A percentile compares a stretch with the other conserved stretches of the same genome.
Conservation (phyloP, 768 basidiomycete species). For the Flagelloscypha sp. region DNA sequence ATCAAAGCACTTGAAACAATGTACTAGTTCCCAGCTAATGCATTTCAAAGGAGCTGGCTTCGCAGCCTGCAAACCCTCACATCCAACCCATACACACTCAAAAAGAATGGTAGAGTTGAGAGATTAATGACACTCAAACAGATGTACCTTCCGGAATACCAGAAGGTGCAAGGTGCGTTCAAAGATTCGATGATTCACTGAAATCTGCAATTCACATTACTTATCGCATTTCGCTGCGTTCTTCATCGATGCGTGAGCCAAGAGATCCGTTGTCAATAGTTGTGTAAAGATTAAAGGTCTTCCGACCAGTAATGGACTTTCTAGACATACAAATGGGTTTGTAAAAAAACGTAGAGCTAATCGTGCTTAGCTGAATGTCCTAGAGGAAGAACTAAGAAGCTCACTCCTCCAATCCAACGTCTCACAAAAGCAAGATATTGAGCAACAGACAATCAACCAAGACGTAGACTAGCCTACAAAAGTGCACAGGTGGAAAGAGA, state of each 20-base stretch:
- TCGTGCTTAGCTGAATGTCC: too few relatives aligned
- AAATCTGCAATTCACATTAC: slow-evolving; percentile 80
- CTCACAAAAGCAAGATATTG: slow-evolving; percentile 10
- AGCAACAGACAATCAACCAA: slow-evolving; percentile 1
- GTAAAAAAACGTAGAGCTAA: slow-evolving; percentile 20
- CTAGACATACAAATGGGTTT: slow-evolving; percentile 18
- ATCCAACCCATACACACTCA: slow-evolving; percentile 29
- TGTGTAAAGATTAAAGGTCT: too few relatives aligned
- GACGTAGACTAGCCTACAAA: slow-evolving; percentile 20
- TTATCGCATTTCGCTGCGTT: slow-evolving; percentile 74
- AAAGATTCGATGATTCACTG: slow-evolving; percentile 81
- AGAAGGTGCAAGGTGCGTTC: slow-evolving; percentile 73
- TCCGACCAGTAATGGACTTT: slow-evolving; percentile 20
- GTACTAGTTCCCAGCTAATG: slow-evolving; percentile 32
- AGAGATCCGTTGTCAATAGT: slow-evolving; percentile 68
- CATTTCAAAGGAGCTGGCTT: slow-evolving; percentile 36
- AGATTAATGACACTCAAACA: slow-evolving; percentile 67
- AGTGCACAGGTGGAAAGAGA: slow-evolving; percentile 42
- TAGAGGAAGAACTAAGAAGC: neutral
- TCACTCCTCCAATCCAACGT: slow-evolving; percentile 8
- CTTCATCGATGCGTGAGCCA: slow-evolving; percentile 77
- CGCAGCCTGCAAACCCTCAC: slow-evolving; percentile 30
- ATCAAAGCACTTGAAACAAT: too few relatives aligned
- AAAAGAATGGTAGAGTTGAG: slow-evolving; percentile 34
- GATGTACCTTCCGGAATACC: slow-evolving; percentile 69